phyloP scores from a whole-genome alignment of 768 basidiomycete genomes.

The Boletus fagicola region DNA sequence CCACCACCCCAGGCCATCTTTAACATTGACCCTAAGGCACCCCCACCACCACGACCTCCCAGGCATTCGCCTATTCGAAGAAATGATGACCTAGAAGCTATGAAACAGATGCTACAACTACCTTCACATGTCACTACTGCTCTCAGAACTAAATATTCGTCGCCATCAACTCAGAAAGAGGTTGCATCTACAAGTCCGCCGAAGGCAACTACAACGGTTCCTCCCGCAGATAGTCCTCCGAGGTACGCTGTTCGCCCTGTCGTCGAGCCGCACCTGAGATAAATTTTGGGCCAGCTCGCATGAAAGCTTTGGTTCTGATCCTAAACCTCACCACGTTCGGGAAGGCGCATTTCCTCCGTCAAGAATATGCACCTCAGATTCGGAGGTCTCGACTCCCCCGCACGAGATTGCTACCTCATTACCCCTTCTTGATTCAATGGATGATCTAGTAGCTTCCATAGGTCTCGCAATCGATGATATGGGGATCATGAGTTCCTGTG shows the following conservation, averaged over 20 bases:
- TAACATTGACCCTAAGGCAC: conserved; percentile 44
- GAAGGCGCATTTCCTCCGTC: conserved; percentile 70
- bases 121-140: conserved; percentile 52
- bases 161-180: conserved; percentile 20
- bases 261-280: not conserved
- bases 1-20: conserved; percentile 62
- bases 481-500: conserved; percentile 33
- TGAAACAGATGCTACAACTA: conserved; percentile 59
- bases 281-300: conserved; percentile 11
- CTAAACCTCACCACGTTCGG: conserved; percentile 38
- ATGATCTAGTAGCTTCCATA: conserved; percentile 38
- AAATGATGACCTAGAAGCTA: conserved; percentile 51
- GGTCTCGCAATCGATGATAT: conserved; percentile 40
- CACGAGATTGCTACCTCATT: conserved; percentile 17
- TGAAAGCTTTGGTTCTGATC: conserved; percentile 24
- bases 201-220: conserved; percentile 11
- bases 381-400: conserved; percentile 14
- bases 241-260: conserved; percentile 17
- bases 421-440: conserved; percentile 34
- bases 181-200: conserved; percentile 30
- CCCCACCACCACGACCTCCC: conserved; percentile 61
- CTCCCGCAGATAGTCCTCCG: conserved; percentile 11
- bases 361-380: conserved; percentile 29
- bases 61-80: conserved; percentile 54
- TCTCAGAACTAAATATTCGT: conserved; percentile 29